Percentiles rank a stretch among this genome's conserved stretches.
Conservation (phyloP, 1,284 basidiomycete species). For the Omphalotus olearius region DNA sequence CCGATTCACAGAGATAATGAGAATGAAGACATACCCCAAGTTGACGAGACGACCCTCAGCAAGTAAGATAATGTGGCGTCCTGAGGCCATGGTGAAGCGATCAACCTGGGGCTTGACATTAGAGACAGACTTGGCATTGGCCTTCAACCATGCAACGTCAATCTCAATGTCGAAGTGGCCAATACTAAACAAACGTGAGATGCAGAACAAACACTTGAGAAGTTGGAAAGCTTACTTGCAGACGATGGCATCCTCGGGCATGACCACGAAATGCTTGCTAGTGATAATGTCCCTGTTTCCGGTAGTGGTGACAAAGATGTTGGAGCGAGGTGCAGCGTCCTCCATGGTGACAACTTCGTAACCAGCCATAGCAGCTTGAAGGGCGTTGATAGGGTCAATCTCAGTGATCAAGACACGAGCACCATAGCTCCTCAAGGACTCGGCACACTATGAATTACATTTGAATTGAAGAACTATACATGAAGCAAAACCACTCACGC, state of each 20-base stretch:
- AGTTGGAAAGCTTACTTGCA: slow-evolving; percentile 68
- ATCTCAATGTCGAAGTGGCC: slow-evolving; percentile 99
- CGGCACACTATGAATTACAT: slow-evolving; percentile 71
- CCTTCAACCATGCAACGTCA: slow-evolving; percentile 98
- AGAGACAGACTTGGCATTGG: slow-evolving; percentile 78
- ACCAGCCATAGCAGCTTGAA: slow-evolving; percentile 99
- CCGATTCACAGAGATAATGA: not conserved
- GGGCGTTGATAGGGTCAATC: slow-evolving; percentile 99
- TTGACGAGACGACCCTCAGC: slow-evolving; percentile 99
- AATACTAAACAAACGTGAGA: slow-evolving; percentile 51
- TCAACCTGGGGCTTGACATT: slow-evolving; percentile 99
- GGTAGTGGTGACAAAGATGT: slow-evolving; percentile 98
- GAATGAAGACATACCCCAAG: slow-evolving; percentile 68
- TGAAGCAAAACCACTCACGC: slow-evolving; percentile 52
- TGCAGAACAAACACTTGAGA: not conserved
- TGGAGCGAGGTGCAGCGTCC: slow-evolving; percentile 83
- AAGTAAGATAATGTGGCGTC: slow-evolving; percentile 95
- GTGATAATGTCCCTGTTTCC: slow-evolving; percentile 99
- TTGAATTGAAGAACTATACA: not conserved
- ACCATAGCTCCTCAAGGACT: slow-evolving; percentile 96
- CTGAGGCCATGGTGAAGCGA: slow-evolving; percentile 89
- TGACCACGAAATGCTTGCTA: slow-evolving; percentile 86
- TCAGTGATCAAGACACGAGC: slow-evolving; percentile 96
- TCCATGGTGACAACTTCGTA: slow-evolving; percentile 99
- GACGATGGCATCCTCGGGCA: slow-evolving; percentile 99